Evolutionary conservation across 805 yeast genomes (phyloP).

Genomic region (Metschnikowia borealis): DNA sequence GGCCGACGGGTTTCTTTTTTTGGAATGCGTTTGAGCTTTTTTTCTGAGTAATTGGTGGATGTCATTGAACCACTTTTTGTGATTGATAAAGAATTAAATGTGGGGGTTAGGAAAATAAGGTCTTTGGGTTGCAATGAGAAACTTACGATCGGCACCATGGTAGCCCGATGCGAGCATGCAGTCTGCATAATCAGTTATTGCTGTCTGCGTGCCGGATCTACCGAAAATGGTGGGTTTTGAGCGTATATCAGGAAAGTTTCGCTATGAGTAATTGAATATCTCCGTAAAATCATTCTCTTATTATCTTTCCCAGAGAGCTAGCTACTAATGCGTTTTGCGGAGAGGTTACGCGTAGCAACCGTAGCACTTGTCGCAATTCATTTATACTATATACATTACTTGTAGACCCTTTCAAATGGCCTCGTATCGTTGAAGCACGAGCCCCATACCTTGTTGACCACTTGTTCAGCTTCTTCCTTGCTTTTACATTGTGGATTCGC

Average conservation of each 20-base stretch:
- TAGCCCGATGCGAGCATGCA: neutral
- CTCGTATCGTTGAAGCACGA: constrained; percentile 93
- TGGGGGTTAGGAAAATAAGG: neutral
- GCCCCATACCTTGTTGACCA: constrained; percentile 85
- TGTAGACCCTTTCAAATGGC: constrained; percentile 89
- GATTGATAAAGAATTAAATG: neutral
- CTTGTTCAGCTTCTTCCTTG: constrained; percentile 68
- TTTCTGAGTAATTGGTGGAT: neutral
- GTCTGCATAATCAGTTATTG: neutral
- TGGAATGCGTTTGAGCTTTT: constrained; percentile 9
- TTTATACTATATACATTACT: constrained; percentile 31
- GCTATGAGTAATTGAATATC: neutral
- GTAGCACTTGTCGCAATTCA: neutral
- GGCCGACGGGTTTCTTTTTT: constrained; percentile 7
- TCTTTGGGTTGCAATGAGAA: neutral
- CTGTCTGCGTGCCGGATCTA: neutral
- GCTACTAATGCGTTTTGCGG: too few relatives aligned
- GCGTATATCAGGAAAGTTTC: neutral
- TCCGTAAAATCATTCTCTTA: too few relatives aligned
- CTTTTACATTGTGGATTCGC: constrained; percentile 82
- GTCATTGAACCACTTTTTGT: neutral
- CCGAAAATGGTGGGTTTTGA: neutral
- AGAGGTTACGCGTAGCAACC: too few relatives aligned
- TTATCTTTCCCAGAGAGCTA: too few relatives aligned
- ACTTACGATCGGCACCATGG: neutral